Percentiles rank a stretch among this genome's conserved stretches.
Evolutionary conservation across 306 rosid species (phyloP).

Genomic region (Rosa chinensis): DNA sequence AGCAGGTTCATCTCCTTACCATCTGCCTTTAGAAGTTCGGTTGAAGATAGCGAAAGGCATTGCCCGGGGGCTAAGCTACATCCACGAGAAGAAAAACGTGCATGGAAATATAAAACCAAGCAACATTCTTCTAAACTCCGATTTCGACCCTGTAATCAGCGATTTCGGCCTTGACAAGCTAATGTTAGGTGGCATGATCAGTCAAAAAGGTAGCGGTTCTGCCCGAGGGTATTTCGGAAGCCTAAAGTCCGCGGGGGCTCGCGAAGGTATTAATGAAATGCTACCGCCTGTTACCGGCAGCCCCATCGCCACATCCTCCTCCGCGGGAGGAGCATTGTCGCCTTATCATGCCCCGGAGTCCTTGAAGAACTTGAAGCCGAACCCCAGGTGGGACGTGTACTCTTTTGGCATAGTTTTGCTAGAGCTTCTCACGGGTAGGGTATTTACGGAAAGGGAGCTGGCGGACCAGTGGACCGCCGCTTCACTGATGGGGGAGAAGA

Average conservation of each 20-base stretch:
- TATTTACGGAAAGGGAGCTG: conserved; percentile 56
- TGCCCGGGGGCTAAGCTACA: conserved; percentile 66
- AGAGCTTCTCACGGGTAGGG: conserved; percentile 70
- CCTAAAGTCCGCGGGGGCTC: conserved; percentile 30
- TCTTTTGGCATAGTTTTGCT: conserved; percentile 79
- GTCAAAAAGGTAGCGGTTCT: conserved; percentile 42
- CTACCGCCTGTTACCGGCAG: conserved; percentile 29
- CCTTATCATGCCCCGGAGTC: conserved; percentile 84
- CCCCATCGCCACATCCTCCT: conserved; percentile 35
- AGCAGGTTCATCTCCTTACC: conserved; percentile 53
- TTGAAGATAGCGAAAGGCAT: conserved; percentile 76
- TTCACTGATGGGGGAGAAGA: conserved; percentile 52
- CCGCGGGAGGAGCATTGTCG: conserved; percentile 17
- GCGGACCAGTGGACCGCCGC: conserved; percentile 48
- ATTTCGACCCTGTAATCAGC: conserved; percentile 67
- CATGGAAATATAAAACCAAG: conserved; percentile 79
- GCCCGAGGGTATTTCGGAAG: conserved; percentile 37
- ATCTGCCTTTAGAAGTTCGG: conserved; percentile 53
- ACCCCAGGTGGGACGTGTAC: conserved; percentile 77
- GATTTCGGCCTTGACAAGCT: conserved; percentile 75
- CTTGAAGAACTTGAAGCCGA: conserved; percentile 53
- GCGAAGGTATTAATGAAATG: conserved; percentile 31
- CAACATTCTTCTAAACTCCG: conserved; percentile 63
- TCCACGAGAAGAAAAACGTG: conserved; percentile 87
- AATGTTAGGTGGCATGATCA: conserved; percentile 28